A percentile compares a stretch with the other conserved stretches of the same genome.
Conservation (phyloP, 1,139 yeast genomes). For the Candida mesenterica region DNA sequence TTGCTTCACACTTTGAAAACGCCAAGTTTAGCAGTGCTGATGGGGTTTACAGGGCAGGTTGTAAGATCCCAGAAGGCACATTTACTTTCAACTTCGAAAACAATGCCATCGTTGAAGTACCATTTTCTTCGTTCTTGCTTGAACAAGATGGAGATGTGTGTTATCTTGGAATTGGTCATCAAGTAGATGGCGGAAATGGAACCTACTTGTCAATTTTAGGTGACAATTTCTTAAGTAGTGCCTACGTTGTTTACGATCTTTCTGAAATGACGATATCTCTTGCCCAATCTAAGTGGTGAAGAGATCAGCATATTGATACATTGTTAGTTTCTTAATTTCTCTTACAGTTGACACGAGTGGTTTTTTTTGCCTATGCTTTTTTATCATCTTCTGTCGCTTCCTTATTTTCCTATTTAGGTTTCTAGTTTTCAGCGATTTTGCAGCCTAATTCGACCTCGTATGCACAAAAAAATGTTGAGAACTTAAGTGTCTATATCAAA, state of each 20-base stretch:
- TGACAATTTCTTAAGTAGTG: slow-evolving; percentile 20
- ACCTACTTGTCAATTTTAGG: slow-evolving; percentile 13
- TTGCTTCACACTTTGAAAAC: slow-evolving; percentile 11
- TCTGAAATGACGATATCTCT: slow-evolving; percentile 18
- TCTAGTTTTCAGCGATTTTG: no score
- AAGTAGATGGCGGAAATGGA: background rate
- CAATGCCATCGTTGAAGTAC: slow-evolving; percentile 32
- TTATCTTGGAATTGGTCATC: slow-evolving; percentile 1
- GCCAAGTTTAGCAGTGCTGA: background rate
- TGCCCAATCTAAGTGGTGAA: slow-evolving; percentile 17
- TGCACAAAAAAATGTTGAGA: no score
- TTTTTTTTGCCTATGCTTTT: no score
- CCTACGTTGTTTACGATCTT: slow-evolving; percentile 23
- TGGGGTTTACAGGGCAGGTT: background rate
- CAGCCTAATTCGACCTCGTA: no score
- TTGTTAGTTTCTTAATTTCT: no score
- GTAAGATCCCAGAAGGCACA: slow-evolving; percentile 6
- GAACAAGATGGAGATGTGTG: slow-evolving; percentile 4
- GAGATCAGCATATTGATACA: no score
- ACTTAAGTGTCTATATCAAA: no score
- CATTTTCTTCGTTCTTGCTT: slow-evolving; percentile 36
- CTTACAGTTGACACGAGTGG: background rate
- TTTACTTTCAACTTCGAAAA: slow-evolving; percentile 7
- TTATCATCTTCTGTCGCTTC: no score
- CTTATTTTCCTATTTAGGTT: no score